Base-by-base conservation (phyloP, 768 basidiomycete genomes). In the Butyriboletus loyo region DNA sequence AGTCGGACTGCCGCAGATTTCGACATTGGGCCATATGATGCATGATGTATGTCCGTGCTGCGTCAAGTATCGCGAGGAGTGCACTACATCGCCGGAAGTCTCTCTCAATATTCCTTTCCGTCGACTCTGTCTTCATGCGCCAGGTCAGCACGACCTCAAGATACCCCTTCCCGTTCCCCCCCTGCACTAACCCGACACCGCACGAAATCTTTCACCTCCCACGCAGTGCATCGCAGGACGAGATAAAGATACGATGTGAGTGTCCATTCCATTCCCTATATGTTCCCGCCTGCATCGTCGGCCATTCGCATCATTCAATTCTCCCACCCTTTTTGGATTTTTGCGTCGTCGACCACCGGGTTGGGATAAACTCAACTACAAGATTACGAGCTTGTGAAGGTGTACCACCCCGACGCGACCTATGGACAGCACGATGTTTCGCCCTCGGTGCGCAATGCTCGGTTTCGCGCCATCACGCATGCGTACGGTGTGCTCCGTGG, bases 121-220 rank as follows among this genome's bases (percentile, higher is more conserved):
- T 27, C 5, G 17, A n/a, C 11, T 17, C 17, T 21, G 22, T 38
- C 6, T 39, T 49, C 27, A 2, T 9, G 5, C 58, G 55, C 28
- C 48, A 32, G 39, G 52, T 56, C 6, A 59, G 55, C 37, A 56
- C 59, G 5, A 54, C 55, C 30, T 61, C 56, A 17, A 49, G 21
- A 35, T 49, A 46, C 5, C 46, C 39, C 1, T 75, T 72, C 46
- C 81, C 83, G 0, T 89, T 80, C 48, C 87, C 87, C 0, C 61
- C 57, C 5, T 67, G 80, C 51, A 54, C 75, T 0, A 74, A 74
- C 43, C 86, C 87, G 11, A 80, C 83, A 1, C 84, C 87, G 1
- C 73, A 85, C 66, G 82, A 89, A 67, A 87, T 89, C 49, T 89
- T 89, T 63, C 87, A 87, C 61, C 75, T 89, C 4, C 70, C 79